Evolutionary conservation across 768 basidiomycete species (phyloP), one percentile per base, ranked within the genome.

Genomic region (Leccinellum rugosiceps): DNA sequence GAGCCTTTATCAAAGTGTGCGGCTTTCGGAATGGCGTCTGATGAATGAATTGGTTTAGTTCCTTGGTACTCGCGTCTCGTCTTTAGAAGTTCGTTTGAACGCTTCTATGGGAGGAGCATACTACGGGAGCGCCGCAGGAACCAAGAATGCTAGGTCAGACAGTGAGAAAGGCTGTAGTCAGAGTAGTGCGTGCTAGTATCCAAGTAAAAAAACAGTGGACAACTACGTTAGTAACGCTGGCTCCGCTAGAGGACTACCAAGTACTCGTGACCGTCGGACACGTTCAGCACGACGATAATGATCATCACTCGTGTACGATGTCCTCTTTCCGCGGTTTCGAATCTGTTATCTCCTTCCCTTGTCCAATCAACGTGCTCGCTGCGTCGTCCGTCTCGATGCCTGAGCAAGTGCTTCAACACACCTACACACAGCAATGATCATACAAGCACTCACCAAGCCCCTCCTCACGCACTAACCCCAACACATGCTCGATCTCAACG

Each of bases 401-500:
- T 87, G 46, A 56, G 51, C 31, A 52, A 31, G 52, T 3, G 0
- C 32, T 11, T 61, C 19, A 61, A 50, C 25, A 52, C 47, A 23
- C 35, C 52, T 14, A 17, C 34, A 8, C 3, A 19, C 48, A 28
- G 35, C 55, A 48, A 52, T 41, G 4, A 64, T 56, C 10, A 5
- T 13, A 19, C 7, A 17, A 26, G 28, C 1, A 70, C 82, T 49
- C 65, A 88, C 89, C 89, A 23, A 95, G 74, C 14, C 92, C 92
- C 63, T 94, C 91, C 74, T 97, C 91, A 65, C 85, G 82, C 23
- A 95, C 90, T 61, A 96, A 75, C 13, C 89, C 92, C 56, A 96
- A 73, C 34, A 99, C 94, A 68, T 99, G 95, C 72, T 96, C 92
- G 47, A 98, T 80, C 69, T 95, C 92, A 25, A 98, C 94, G 68